Evolutionary conservation across 164 flowering plant species (phyloP), one percentile per base, ranked within the genome.

Genomic region (Tinospora cordifolia): DNA sequence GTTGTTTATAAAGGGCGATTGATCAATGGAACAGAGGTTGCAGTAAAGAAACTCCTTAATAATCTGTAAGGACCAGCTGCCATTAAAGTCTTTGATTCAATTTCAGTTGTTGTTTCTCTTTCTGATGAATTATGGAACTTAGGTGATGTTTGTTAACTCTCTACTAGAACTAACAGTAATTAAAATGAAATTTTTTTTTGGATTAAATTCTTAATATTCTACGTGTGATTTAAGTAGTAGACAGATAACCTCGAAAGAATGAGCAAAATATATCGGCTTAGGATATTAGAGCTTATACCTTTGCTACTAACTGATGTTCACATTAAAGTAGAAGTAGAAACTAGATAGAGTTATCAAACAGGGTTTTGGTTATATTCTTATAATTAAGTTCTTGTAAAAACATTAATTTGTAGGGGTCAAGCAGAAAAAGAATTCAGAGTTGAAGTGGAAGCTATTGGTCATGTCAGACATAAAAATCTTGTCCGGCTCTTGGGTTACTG

Each of bases 31-130:
- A 79, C 92, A 54, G 90, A 86, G 69, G 91, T 92, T 22, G 97
- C 98, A 9, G 96, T 92, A 74, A 92, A 92, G 81, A 92, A 87
- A 75, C 87, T 92, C 70, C 87, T 92, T 58, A 90, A 92, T 75
- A 90, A 92, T 75, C 67, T 88, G 97, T 92, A 84, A 88, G 93
- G 36, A 79, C 38, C 34, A 4, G 8, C 63, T 65, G 4, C 36
- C 36, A 30, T 62, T 24, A 57, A 39, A 11, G 17, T 49, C 36
- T 63, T 66, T 12, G 11, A 62, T 63, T 21, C 2, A 59, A n/a
- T 46, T 67, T 46, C 22, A 25, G 7, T 34, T 67, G 3, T 51
- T n/a, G 17, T 30, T 65, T 63, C 0, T 2, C 49, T 40, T 47
- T 65, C 6, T 19, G 39, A 1, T 22, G 13, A 30, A 30, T 30